Evolutionary conservation across 768 basidiomycete species (phyloP), one percentile per base, ranked within the genome.

Genomic region (Naganishia kalamii): DNA sequence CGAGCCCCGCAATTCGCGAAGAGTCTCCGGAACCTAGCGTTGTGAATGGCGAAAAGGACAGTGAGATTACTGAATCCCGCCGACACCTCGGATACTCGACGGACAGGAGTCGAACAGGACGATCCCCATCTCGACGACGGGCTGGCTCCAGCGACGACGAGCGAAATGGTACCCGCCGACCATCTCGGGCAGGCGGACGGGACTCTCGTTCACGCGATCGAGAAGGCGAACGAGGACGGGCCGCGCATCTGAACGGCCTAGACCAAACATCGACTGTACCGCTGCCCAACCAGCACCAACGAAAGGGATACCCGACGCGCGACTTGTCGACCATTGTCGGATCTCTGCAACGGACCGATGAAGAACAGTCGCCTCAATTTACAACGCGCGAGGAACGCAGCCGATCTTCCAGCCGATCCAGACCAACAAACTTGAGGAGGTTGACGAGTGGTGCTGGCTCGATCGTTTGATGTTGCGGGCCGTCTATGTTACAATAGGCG

Each of bases 251-350:
- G 33, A 12, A n/a, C n/a, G n/a, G n/a, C n/a, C n/a, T n/a, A n/a
- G 30, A 41, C 23, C 37, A 25, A 47, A 61, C 32, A 7, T 17
- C 43, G n/a, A 61, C 30, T 15, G 47, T 46, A 25, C 60, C 60
- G 7, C 43, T 47, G 27, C 32, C 60, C 33, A 61, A 46, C 15
- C 41, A 30, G 12, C 47, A n/a, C 4, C 23, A 21, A 21, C 30
- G 62, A 5, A 12, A 25, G 17, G 25, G 49, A 29, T 50, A 49
- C 25, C 62, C 35, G 11, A 33, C 32, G 7, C 30, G 37, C 10
- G 64, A 65, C 6, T 37, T 65, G 11, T 52, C 48, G 32, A 65
- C 64, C 15, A 65, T 65, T n/a, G 44, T 65, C 33, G 64, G 64
- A 11, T 65, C 64, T 8, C 30, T 54, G 6, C 54, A 60, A 29